Base-by-base conservation (phyloP, 108 stramenopile species). In the Schizochytrium sp. region DNA sequence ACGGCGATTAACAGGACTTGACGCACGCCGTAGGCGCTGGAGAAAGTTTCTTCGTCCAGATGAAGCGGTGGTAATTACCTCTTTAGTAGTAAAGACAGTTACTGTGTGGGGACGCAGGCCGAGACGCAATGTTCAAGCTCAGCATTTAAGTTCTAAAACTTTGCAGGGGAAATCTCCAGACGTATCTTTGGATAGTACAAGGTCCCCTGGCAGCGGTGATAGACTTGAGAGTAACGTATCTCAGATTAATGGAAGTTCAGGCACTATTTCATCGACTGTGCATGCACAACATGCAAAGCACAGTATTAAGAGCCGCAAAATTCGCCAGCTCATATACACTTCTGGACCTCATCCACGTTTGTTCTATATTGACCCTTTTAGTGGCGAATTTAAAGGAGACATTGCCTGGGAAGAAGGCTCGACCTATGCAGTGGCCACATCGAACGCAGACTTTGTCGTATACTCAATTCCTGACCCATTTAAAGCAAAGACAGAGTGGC, bases 351-450 rank as follows among this genome's bases (percentile, higher is more conserved):
- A 55, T 28, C 76, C 76, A 28, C 5, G 76, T 40, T 50, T 83
- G 45, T 83, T 83, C 55, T 83, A 83, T 53, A 53, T 83, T 10
- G 53, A 83, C n/a, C 64, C 64, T 7, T 55, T 55, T 83, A 10
- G n/a, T n/a, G 76, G 76, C 76, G 76, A 83, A 53, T 83, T 83
- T 53, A 83, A 83, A 40, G 76, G 76, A 5, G 76, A 83, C 28
- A 83, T 83, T 10, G 47, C 76, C 15, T 83, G 76, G 76, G 76
- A 83, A 40, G 50, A 49, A 28, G 53, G 50, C 47, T 47, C 55
- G 2, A 83, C 76, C 5, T 53, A 40, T 0, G 76, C 76, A 10
- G 76, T 83, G 8, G 76, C 76, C 47, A 83, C 47, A 53, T 83
- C 76, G 55, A 55, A 83, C 76, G 38, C 3, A 5, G 76, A 83